Base-by-base conservation (phyloP, 83 land plant species). In the Diphasiastrum complanatum region DNA sequence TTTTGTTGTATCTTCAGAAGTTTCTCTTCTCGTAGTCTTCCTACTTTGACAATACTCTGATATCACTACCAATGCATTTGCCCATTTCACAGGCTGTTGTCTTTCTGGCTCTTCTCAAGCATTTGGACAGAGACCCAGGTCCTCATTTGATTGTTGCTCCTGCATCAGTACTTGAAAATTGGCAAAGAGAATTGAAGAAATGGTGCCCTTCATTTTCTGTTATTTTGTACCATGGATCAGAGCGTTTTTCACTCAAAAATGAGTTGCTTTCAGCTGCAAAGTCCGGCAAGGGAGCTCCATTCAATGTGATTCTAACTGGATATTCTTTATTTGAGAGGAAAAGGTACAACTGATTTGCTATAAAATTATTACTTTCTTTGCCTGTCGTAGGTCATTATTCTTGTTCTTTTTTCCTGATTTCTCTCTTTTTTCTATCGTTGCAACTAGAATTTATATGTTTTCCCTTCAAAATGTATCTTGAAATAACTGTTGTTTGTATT, bases 91-190 rank as follows among this genome's bases (percentile, higher is more conserved):
- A 92, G 97, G 97, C 97, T 27, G 78, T 92, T 5, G 82, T 86
- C 35, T 92, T 87, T 71, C 61, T 92, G 33, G 75, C 79, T 3
- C 65, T 92, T 61, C 66, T 92, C 72, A 85, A 83, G 57, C 85
- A 92, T 64, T 68, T 87, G 65, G 77, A 92, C 56, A 67, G 81
- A 60, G 95, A 87, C 38, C 82, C 90, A 24, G 97, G 97, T 56
- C 97, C 97, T 16, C 95, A 92, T 74, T 75, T 92, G 61, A 72
- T 92, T 63, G 95, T 92, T 26, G 85, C 83, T 65, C 97, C 97
- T 49, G 97, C 95, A 50, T 92, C 97, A 45, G 81, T 92, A 47
- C 72, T 92, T 68, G 97, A 87, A 53, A 92, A 92, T 61, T 92
- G 97, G 97, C 83, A 80, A 71, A 80, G 97, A 63, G 97, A 92